These are phyloP conservation scores for Barnettozyma botsteinii DNA, from an alignment of 805 yeast genomes.

Conservation along the genomic window DNA sequence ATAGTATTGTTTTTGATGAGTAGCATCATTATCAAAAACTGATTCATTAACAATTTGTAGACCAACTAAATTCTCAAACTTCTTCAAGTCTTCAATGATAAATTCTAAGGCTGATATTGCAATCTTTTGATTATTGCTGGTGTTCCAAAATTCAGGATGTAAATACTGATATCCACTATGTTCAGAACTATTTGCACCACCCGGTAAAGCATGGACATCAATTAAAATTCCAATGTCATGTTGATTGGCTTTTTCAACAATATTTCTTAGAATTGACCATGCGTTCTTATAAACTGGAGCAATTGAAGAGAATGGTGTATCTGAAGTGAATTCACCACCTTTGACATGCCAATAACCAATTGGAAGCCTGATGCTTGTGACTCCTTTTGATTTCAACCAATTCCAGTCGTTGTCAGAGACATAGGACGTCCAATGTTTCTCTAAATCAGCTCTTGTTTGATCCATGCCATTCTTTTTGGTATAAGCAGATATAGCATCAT, in stretches of 20 bases:
- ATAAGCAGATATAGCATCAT: conserved; percentile 57
- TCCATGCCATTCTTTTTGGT: conserved; percentile 46
- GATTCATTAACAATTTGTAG: conserved; percentile 86
- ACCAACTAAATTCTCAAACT: conserved; percentile 67
- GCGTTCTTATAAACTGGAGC: conserved; percentile 60
- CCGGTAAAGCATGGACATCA: conserved; percentile 87
- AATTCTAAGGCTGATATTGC: conserved; percentile 50
- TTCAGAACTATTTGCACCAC: conserved; percentile 83
- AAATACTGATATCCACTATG: conserved; percentile 72
- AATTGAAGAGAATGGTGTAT: conserved; percentile 56
- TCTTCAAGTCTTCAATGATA: conserved; percentile 53
- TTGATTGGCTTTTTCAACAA: conserved; percentile 53
- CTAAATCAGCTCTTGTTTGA: conserved; percentile 47
- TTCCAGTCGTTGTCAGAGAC: conserved; percentile 71
- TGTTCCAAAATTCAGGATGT: conserved; percentile 60
- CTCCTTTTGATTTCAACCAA: conserved; percentile 60
- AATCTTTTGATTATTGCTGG: conserved; percentile 34
- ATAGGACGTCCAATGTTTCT: conserved; percentile 61
- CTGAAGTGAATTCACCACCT: conserved; percentile 50
- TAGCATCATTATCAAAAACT: conserved; percentile 50
- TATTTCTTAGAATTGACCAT: conserved; percentile 57
- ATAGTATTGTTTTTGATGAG: conserved; percentile 55
- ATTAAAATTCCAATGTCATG: conserved; percentile 68
- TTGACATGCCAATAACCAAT: conserved; percentile 87
- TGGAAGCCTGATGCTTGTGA: conserved; percentile 82